Percentiles rank a stretch among this genome's conserved stretches.
Evolutionary conservation across 1,139 yeast genomes (phyloP).

Genomic region (Kodamaea alishanica): DNA sequence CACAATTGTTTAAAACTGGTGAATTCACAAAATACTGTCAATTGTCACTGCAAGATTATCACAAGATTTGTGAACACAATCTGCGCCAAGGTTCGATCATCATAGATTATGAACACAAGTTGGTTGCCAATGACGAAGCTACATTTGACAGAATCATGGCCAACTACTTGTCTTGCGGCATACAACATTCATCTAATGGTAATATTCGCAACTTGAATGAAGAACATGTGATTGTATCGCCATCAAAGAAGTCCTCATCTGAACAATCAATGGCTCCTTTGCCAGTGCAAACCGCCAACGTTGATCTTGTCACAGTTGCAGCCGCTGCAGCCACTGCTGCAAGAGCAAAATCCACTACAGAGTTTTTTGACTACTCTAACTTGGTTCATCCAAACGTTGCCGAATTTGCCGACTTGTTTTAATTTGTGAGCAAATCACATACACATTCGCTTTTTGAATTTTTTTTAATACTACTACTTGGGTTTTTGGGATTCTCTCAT

Average conservation of each 20-base stretch:
- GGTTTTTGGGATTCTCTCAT: background rate
- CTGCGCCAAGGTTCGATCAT: constrained; percentile 40
- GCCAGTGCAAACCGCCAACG: constrained; percentile 3
- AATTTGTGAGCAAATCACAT: constrained; percentile 8
- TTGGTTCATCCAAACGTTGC: constrained; percentile 46
- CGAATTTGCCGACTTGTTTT: constrained; percentile 48
- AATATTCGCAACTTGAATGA: constrained; percentile 12
- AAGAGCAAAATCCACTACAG: constrained; percentile 7
- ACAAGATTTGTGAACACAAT: constrained; percentile 10
- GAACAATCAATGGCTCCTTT: constrained; percentile 6
- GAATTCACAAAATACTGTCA: constrained; percentile 10
- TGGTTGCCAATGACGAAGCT: constrained; percentile 49
- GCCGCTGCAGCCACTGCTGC: constrained; percentile 8
- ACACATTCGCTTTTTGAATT: background rate
- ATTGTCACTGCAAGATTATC: constrained; percentile 20
- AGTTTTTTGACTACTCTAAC: constrained; percentile 11
- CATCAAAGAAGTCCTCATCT: constrained; percentile 4
- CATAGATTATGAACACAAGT: constrained; percentile 53
- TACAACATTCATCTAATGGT: constrained; percentile 25
- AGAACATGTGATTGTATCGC: constrained; percentile 9
- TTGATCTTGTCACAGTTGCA: constrained; percentile 4
- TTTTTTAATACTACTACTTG: background rate
- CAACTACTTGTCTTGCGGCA: constrained; percentile 40
- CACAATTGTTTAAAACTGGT: constrained; percentile 13
- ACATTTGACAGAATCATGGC: constrained; percentile 43